phyloP scores from a whole-genome alignment of 371 early-diverging fungal genomes.

The Syncephalastrum racemosum region DNA sequence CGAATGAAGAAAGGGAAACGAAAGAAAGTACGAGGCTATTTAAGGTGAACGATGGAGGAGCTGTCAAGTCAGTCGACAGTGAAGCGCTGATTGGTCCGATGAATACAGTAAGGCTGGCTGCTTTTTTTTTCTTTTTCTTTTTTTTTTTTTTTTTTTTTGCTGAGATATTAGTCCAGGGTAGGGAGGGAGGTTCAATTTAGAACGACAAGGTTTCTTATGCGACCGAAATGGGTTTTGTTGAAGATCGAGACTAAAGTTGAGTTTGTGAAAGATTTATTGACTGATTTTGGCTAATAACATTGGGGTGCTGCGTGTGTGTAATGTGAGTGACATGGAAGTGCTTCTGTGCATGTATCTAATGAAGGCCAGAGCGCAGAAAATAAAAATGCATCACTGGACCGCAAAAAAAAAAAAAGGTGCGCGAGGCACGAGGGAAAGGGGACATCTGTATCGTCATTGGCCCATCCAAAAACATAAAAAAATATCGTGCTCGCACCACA shows the following conservation, averaged over 20 bases:
- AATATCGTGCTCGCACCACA: constrained; percentile 1
- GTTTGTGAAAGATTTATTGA: not conserved
- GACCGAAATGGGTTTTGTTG: constrained; percentile 15
- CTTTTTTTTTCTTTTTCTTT: constrained; percentile 4
- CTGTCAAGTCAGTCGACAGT: constrained; percentile 13
- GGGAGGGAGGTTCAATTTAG: constrained; percentile 23
- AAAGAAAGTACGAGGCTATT: constrained; percentile 16
- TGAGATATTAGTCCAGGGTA: constrained; percentile 8
- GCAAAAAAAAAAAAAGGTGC: too few species aligned
- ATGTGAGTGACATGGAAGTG: too few species aligned
- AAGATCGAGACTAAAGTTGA: constrained; percentile 8
- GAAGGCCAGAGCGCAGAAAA: too few species aligned
- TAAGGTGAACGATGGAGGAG: constrained; percentile 14
- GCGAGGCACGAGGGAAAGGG: constrained; percentile 1
- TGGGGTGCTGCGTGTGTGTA: too few species aligned
- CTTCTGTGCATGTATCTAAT: too few species aligned
- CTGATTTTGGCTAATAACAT: too few species aligned
- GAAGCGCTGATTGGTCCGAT: constrained; percentile 16
- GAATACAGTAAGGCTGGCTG: constrained; percentile 8
- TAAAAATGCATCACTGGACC: too few species aligned
- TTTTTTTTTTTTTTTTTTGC: not conserved
- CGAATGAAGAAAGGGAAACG: constrained; percentile 1
- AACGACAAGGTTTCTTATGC: constrained; percentile 21
- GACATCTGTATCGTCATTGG: not conserved
- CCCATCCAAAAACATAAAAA: not conserved